Evolutionary conservation across 2,329 filamentous ascomycete species (phyloP).

Genomic region (Exophiala sp.): DNA sequence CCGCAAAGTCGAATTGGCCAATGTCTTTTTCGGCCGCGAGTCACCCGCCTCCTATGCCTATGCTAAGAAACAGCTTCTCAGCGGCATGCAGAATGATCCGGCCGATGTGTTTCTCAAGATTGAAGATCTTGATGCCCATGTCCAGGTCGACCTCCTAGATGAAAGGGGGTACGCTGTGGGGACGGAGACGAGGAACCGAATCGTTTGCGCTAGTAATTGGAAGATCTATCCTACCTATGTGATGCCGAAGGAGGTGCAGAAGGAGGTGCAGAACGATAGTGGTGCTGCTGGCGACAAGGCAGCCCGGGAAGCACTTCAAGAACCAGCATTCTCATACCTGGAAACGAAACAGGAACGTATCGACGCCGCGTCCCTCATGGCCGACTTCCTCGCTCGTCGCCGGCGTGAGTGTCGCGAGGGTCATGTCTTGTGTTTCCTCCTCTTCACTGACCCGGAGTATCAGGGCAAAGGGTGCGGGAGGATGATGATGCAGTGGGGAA

Average conservation of each 20-base stretch:
- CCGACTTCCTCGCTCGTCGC: slow-evolving; percentile 9
- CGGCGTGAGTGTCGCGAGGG: slow-evolving; percentile 10
- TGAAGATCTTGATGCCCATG: slow-evolving; percentile 12
- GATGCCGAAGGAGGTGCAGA: slow-evolving; percentile 5
- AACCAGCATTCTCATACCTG: slow-evolving; percentile 10
- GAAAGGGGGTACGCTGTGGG: slow-evolving; percentile 7
- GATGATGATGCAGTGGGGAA: slow-evolving; percentile 34
- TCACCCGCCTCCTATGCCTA: slow-evolving; percentile 11
- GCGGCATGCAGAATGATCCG: slow-evolving; percentile 7
- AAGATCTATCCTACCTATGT: slow-evolving; percentile 19
- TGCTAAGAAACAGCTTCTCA: slow-evolving; percentile 10
- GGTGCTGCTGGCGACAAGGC: no score
- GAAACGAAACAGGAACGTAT: slow-evolving; percentile 15
- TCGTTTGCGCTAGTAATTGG: slow-evolving; percentile 18
- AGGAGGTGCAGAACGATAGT: background rate
- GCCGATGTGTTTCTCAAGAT: slow-evolving; percentile 19
- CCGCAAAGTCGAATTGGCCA: slow-evolving; percentile 8
- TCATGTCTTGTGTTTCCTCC: slow-evolving; percentile 16
- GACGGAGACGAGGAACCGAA: slow-evolving; percentile 11
- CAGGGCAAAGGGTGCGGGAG: slow-evolving; percentile 36
- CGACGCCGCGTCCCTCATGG: slow-evolving; percentile 13
- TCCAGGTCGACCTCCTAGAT: slow-evolving; percentile 12
- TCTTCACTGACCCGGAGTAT: slow-evolving; percentile 30
- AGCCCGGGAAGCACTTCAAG: background rate
- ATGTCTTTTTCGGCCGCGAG: slow-evolving; percentile 15